These are phyloP conservation scores for Pleurotus djamor DNA, from an alignment of 768 basidiomycete genomes.

Conservation along the genomic window DNA sequence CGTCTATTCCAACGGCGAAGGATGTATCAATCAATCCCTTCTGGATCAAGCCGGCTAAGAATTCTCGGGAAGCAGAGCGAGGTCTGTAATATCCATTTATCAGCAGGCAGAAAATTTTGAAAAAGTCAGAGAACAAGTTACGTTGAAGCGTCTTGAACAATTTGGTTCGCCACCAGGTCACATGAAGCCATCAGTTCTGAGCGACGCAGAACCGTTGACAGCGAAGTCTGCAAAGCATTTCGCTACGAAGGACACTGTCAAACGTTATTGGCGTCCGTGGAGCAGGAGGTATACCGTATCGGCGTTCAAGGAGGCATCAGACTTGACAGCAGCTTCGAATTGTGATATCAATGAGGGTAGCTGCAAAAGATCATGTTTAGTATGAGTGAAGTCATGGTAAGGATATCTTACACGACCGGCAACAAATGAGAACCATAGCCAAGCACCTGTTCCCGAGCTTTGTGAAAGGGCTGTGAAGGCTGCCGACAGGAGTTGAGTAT, in stretches of 20 bases:
- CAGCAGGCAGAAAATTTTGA: constrained; percentile 19
- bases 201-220: constrained; percentile 46
- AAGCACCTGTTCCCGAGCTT: constrained; percentile 28
- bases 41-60: constrained; percentile 54
- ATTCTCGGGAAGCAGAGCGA: constrained; percentile 40
- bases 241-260: constrained; percentile 21
- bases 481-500: constrained; percentile 64
- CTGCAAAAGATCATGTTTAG: constrained; percentile 28
- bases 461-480: constrained; percentile 64
- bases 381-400: background rate
- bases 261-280: background rate
- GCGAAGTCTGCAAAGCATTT: constrained; percentile 44
- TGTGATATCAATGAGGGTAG: constrained; percentile 55
- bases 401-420: constrained; percentile 58
- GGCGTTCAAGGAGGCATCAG: constrained; percentile 45
- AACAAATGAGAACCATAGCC: constrained; percentile 70
- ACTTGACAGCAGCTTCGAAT: constrained; percentile 55
- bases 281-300: constrained; percentile 52
- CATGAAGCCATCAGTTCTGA: constrained; percentile 56
- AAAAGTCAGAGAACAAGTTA: constrained; percentile 20
- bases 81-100: constrained; percentile 11
- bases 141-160: constrained; percentile 13
- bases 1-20: constrained; percentile 51
- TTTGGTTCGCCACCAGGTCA: constrained; percentile 40
- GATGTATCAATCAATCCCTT: constrained; percentile 53